Evolutionary conservation across 768 basidiomycete genomes (phyloP), one percentile per base, ranked within the genome.

Genomic region (Mycena haematopus): DNA sequence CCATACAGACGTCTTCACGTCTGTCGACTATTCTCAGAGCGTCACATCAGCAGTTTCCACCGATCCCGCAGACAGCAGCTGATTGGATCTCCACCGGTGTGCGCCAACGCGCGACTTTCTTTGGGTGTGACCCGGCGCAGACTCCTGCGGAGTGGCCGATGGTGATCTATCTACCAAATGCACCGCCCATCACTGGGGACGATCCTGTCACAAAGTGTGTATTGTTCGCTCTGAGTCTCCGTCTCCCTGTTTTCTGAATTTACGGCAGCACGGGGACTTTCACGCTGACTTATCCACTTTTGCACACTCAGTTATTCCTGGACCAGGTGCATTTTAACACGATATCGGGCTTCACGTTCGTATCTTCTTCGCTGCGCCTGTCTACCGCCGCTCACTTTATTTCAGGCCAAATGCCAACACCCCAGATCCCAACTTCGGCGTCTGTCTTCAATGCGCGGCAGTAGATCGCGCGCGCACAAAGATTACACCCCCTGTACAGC

Each of bases 91-190:
- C 75, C 1, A 82, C 82, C 6, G 89, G 90, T 36, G 80, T 91
- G 1, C 91, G 87, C 69, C 76, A 75, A 47, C 84, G 88, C 27
- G 85, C 91, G 2, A 90, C 89, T 0, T 92, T 94, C 77, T 93
- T 92, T 75, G 93, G 92, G 3, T 93, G 92, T 70, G 76, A 89
- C 68, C 83, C 86, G 17, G 70, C 56, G 3, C 71, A 80, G 49
- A 72, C 27, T 5, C 81, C 86, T 15, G 74, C 84, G 1, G 83
- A 84, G 59, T 89, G 81, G 64, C 91, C 91, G 0, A 66, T 93
- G 21, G 74, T 93, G 42, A 82, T 93, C 45, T 92, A 90, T 69
- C 77, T 93, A 8, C 92, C 93, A 7, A 91, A 89, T 71, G 81
- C 90, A 31, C 90, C 91, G n/a, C 89, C 89, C 3, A 66, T 86